These are phyloP conservation scores for Vigna mungo DNA, from an alignment of 306 rosid species.

Conservation along the genomic window DNA sequence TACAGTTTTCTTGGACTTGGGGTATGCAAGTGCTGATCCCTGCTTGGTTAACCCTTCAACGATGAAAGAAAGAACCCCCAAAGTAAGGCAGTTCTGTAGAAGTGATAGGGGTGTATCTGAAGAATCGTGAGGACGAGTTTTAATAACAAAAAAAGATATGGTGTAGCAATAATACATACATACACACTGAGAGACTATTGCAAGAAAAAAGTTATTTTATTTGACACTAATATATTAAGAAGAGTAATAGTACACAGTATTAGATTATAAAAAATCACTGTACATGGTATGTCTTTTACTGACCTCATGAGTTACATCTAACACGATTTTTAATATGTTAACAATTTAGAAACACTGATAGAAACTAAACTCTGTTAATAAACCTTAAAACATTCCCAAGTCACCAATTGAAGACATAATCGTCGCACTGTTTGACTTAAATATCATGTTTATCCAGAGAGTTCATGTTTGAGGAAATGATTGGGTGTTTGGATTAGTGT, in stretches of 20 bases:
- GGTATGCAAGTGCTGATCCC: slow-evolving; percentile 71
- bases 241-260: too few species aligned
- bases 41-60: slow-evolving; percentile 75
- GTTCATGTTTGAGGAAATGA: not conserved
- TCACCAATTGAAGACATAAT: too few species aligned
- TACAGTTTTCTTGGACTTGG: slow-evolving; percentile 44
- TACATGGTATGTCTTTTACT: too few species aligned
- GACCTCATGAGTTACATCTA: too few species aligned
- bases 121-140: slow-evolving; percentile 25
- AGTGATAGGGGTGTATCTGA: slow-evolving; percentile 84
- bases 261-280: too few species aligned
- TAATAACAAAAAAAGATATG: not conserved
- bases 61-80: slow-evolving; percentile 80
- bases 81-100: slow-evolving; percentile 77
- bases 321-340: too few species aligned
- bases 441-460: not conserved
- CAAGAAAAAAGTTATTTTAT: too few species aligned
- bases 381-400: not conserved
- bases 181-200: too few species aligned
- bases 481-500: too few species aligned
- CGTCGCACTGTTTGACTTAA: not conserved
- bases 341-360: too few species aligned
- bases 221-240: too few species aligned
- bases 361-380: not conserved
- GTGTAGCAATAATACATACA: too few species aligned